Base-by-base conservation (phyloP, 2,329 filamentous ascomycete genomes). In the Penicillium sp. region DNA sequence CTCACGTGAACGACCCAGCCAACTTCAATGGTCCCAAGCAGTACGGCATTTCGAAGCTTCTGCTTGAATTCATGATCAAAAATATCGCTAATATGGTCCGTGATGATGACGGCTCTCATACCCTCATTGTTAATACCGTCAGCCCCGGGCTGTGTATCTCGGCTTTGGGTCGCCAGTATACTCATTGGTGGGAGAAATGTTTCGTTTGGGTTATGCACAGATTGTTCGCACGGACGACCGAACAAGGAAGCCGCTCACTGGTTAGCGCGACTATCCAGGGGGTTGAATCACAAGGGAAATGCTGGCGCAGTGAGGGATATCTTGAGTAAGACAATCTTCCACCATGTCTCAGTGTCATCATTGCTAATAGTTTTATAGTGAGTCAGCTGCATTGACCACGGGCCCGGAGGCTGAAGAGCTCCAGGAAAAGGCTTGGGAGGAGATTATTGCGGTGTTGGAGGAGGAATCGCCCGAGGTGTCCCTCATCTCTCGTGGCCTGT, bases 111-210 rank as follows among this genome's bases (percentile, higher is more conserved):
- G 73, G 74, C 5, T 68, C 69, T 2, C 57, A 73, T 5, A 67
- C 70, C 9, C 69, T 80, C 9, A 72, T 79, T 35, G 69, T 79
- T 55, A 79, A 77, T 43, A 75, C 76, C 0, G 67, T 72, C 5
- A 78, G 76, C 55, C 78, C 78, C 1, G 78, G 77, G 1, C 63
- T 78, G 30, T 79, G 77, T 59, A 67, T 60, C 17, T 76, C 77
- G 4, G 70, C 73, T 11, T 67, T 80, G 7, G 72, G 72, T 3
- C 73, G 77, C 9, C 69, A 78, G 40, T 78, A 72, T 48, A 66
- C 68, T 37, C 61, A 62, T 31, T 70, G 71, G 59, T 69, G 72
- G 53, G 69, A 73, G 56, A 67, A 69, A 33, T 69, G 66, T 58
- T 44, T 70, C 1, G 52, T 72, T 2, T 73, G 70, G 64, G 19